Base-by-base conservation (phyloP, 176 grass and related monocot genomes). In the Alopecurus myosuroides region DNA sequence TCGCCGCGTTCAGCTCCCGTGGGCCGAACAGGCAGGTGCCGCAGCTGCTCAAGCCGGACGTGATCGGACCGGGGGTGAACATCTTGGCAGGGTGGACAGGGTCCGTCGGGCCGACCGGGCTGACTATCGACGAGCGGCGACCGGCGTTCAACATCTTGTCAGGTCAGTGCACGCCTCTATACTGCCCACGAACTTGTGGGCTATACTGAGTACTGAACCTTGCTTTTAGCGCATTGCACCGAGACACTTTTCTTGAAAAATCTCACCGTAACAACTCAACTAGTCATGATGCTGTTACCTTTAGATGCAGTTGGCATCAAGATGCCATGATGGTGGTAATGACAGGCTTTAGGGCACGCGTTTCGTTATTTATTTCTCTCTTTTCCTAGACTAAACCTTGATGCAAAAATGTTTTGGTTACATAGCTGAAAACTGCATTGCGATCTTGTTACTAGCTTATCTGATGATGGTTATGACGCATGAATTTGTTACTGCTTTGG, bases 1-100 rank as follows among this genome's bases (percentile, higher is more conserved):
- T 97, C 37, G 94, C 94, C 29, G 92, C 94, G 72, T 97, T 97
- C 84, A 97, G 94, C 88, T 97, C 94, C 8, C 89, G 92, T 12
- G 94, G 94, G 44, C 94, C 94, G 6, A 94, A 82, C 88, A 83
- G 76, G 84, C 70, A 88, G 52, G 92, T 87, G 37, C 86, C 92
- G 56, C 85, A 92, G 86, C 85, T 97, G 68, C 92, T n/a, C 20
- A 97, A 97, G 78, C 94, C 94, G n/a, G n/a, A n/a, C n/a, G n/a
- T n/a, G n/a, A n/a, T n/a, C n/a, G n/a, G n/a, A n/a, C n/a, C n/a
- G n/a, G n/a, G n/a, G n/a, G n/a, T n/a, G n/a, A n/a, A n/a, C n/a
- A n/a, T n/a, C n/a, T n/a, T n/a, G n/a, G n/a, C n/a, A n/a, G n/a
- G n/a, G n/a, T n/a, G n/a, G n/a, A n/a, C n/a, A n/a, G n/a, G n/a